Percentiles rank a stretch among this genome's conserved stretches.
Evolutionary conservation across 2,329 filamentous ascomycete species (phyloP).

Genomic region (Hypomyces perniciosus): DNA sequence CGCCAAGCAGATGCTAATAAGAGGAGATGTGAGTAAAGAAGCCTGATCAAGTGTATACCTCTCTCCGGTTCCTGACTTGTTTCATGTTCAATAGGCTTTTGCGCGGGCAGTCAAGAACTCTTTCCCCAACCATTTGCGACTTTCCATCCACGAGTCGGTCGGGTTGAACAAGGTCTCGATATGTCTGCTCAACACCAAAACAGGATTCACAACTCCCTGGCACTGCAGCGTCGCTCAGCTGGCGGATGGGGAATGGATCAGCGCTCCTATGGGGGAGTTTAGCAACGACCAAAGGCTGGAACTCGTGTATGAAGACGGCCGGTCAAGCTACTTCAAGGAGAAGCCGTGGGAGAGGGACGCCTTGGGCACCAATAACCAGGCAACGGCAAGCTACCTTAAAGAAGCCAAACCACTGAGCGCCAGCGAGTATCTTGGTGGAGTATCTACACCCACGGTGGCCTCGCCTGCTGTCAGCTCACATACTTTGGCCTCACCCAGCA

Average conservation of each 20-base stretch:
- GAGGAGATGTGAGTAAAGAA: slow-evolving; percentile 22
- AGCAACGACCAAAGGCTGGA: slow-evolving; percentile 17
- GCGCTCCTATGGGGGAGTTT: slow-evolving; percentile 21
- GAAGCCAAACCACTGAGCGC: slow-evolving; percentile 5
- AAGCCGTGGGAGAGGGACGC: background rate
- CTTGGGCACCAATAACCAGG: background rate
- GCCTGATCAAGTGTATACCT: too few species aligned
- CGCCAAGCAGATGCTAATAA: slow-evolving; percentile 27
- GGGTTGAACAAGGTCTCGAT: slow-evolving; percentile 24
- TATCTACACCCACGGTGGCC: background rate
- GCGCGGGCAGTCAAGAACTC: slow-evolving; percentile 21
- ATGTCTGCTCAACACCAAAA: slow-evolving; percentile 24
- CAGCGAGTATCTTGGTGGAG: slow-evolving; percentile 1
- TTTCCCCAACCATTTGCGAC: slow-evolving; percentile 23
- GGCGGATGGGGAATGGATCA: slow-evolving; percentile 18
- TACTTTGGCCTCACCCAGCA: too few species aligned
- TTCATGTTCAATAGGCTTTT: slow-evolving; percentile 20
- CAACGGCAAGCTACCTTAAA: background rate
- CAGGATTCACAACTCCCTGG: slow-evolving; percentile 27
- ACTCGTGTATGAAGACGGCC: slow-evolving; percentile 19
- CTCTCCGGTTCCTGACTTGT: background rate
- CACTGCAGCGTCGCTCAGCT: slow-evolving; percentile 22
- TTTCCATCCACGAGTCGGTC: slow-evolving; percentile 26
- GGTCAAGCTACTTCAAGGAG: slow-evolving; percentile 15
- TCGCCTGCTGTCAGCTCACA: slow-evolving; percentile 12